Percentiles rank a stretch among this genome's conserved stretches.
Conservation (phyloP, 78 protist species). For the Dictyostelium discoideum region dicty_2.7 NC_007090.3:166001-166500, state of each 20-base stretch:
- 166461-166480: slow-evolving; percentile 35
- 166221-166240: background rate
- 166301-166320: background rate
- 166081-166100: slow-evolving; percentile 19
- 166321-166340: slow-evolving; percentile 29
- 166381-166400: slow-evolving; percentile 66
- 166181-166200: slow-evolving; percentile 38
- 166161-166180: slow-evolving; percentile 45
- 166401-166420: slow-evolving; percentile 62
- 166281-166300: background rate
- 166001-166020: background rate
- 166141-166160: background rate
- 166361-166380: slow-evolving; percentile 56
- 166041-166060: slow-evolving; percentile 69
- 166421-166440: background rate
- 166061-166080: slow-evolving; percentile 28
- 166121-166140: background rate
- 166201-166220: background rate
- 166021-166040: background rate
- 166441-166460: slow-evolving; percentile 76
- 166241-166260: slow-evolving; percentile 76
- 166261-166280: slow-evolving; percentile 13
- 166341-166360: slow-evolving; percentile 27
- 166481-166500: background rate
- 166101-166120: slow-evolving; percentile 40